Percentiles rank a stretch among this genome's conserved stretches.
phyloP scores from a whole-genome alignment of 2,329 filamentous ascomycete species.

The Pseudogymnoascus sp. region DNA sequence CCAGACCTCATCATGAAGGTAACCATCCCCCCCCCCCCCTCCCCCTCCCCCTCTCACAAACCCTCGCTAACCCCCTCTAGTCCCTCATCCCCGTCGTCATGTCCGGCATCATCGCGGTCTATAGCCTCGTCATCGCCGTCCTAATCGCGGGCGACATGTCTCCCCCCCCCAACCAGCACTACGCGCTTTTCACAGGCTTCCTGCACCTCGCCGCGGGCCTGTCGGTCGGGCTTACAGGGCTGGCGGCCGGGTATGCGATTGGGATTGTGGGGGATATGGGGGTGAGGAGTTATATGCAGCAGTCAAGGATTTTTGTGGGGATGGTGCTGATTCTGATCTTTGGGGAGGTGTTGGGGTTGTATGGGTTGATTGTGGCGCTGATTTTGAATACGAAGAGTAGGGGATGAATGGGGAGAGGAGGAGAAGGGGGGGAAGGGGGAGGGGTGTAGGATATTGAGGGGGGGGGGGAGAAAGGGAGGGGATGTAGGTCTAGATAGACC shows the following conservation, averaged over 20 bases:
- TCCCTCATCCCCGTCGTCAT: slow-evolving; percentile 87
- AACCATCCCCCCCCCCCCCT: slow-evolving; percentile 54
- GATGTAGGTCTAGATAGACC: slow-evolving; percentile 1
- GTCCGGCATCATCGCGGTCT: slow-evolving; percentile 98
- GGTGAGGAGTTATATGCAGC: slow-evolving; percentile 90
- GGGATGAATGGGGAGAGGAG: slow-evolving; percentile 12
- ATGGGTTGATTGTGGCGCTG: slow-evolving; percentile 94
- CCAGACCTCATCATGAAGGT: slow-evolving; percentile 91
- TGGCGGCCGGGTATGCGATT: slow-evolving; percentile 94
- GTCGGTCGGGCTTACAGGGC: slow-evolving; percentile 82
- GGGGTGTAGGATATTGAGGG: neutral
- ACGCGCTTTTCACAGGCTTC: slow-evolving; percentile 85
- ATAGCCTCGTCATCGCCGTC: slow-evolving; percentile 92
- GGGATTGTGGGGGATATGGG: slow-evolving; percentile 91
- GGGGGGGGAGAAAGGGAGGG: neutral
- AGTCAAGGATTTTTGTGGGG: slow-evolving; percentile 91
- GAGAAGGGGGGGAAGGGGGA: neutral
- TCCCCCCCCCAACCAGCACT: slow-evolving; percentile 57
- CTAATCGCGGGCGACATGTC: slow-evolving; percentile 86
- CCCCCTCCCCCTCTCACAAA: slow-evolving; percentile 93
- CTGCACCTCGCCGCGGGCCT: slow-evolving; percentile 89
- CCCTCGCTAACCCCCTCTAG: slow-evolving; percentile 78
- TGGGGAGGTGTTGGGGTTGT: slow-evolving; percentile 91
- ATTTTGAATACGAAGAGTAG: slow-evolving; percentile 76
- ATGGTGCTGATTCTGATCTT: slow-evolving; percentile 99